Base-by-base conservation (phyloP, 179 eudicot genomes). In the Silene vulgaris region DNA sequence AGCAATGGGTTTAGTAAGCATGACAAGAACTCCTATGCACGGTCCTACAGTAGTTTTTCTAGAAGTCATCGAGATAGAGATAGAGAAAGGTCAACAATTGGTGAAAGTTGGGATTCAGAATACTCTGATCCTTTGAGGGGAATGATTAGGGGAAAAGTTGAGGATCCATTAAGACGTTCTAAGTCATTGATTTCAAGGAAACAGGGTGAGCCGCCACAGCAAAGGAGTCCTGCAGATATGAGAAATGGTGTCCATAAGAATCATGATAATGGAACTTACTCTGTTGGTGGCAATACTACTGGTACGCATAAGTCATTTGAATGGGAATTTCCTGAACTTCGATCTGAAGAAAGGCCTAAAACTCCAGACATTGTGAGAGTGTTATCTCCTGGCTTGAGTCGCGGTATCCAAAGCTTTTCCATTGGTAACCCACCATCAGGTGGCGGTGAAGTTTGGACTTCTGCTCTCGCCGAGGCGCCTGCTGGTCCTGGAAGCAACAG, bases 401-500 rank as follows among this genome's bases (percentile, higher is more conserved):
- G 84, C 61, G 85, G 84, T 71, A 65, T 84, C 68, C 94, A 87
- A 45, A 81, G 83, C 80, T 73, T 86, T 32, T 80, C 94, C 59
- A 50, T 80, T 45, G 87, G 86, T 48, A 74, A 78, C 75, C 82
- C 96, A 14, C 45, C 85, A 17, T 66, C 75, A 80, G 82, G 82
- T 37, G 84, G 88, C 35, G 83, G 86, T 65, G 96, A 87, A 65
- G 84, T 81, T 59, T 90, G 97, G 97, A 90, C 89, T 17, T 92
- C 98, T 13, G 97, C 93, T 65, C 85, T 93, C 72, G 97, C 87
- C 21, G 93, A 88, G 84, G 90, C 82, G 30, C 94, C 94, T 40
- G 74, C 72, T n/a, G 76, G 78, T 72, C 87, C 75, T 59, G 90
- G 84, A 68, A 81, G 85, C 82, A 80, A 83, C 76, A 83, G 70